Base-by-base conservation (phyloP, 2,329 filamentous ascomycete species). In the Calonectria ilicicola region DNA sequence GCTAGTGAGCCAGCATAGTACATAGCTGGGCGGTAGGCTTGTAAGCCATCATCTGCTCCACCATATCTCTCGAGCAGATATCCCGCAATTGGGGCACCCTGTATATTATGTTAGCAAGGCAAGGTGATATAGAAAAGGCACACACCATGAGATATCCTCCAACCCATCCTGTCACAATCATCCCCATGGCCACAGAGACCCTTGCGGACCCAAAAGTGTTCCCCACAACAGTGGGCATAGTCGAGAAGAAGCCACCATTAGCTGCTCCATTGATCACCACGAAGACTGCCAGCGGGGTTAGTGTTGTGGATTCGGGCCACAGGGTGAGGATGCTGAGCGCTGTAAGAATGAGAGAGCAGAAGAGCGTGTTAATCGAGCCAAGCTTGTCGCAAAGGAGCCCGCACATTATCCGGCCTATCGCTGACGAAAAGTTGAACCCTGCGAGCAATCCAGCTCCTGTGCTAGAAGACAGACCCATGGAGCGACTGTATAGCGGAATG, bases 231-330 rank as follows among this genome's bases (percentile, higher is more conserved):
- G 91, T 92, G 0, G 91, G 91, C 85, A 92, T 91, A 0, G 89
- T 89, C 1, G 89, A 87, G 77, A 93, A 93, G 83, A 93, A 93
- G 0, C 88, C 90, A 0, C 91, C 91, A 75, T 92, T 92, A 6
- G 88, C 86, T 44, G 87, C 82, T 0, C 91, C 91, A 74, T 92
- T 93, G 26, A 92, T 82, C 7, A 92, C 83, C 10, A 89, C 89
- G 77, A 93, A 93, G 0, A 87, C 80, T 19, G 89, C 82, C 32
- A 93, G 78, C 0, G 90, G 89, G 0, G 83, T 89, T 2, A 93
- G 80, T 0, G 87, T 87, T 10, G 84, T 88, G 2, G 89, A 90
- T 0, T 90, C 85, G 0, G 91, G 91, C 91, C 91, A 93, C 2
- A 93, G 83, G 1, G 88, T 87, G 17, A 93, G 83, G 85, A 92